A percentile compares a stretch with the other conserved stretches of the same genome.
Conservation (phyloP, 495 filamentous ascomycete genomes). For the Aspergillus egyptiacus region DNA sequence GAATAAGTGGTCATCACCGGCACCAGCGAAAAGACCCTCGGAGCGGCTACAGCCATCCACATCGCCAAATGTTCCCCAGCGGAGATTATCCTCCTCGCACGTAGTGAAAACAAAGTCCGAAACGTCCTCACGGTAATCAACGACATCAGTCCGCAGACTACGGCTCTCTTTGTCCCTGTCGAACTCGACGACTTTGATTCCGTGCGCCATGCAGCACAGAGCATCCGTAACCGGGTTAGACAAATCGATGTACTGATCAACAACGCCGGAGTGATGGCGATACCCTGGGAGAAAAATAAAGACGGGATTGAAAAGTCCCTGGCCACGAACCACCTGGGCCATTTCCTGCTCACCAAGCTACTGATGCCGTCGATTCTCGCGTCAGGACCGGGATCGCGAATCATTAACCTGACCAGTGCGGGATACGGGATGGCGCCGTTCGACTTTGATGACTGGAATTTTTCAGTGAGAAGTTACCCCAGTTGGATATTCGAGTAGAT, state of each 20-base stretch:
- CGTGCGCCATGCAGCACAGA: not conserved
- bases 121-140: not conserved
- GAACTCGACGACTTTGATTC: not conserved
- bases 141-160: not conserved
- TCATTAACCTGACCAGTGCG: not conserved
- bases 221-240: not conserved
- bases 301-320: not conserved
- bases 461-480: no score
- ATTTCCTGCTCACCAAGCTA: not conserved
- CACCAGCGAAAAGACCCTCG: no score
- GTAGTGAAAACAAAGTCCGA: not conserved
- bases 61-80: no score
- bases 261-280: not conserved
- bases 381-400: not conserved
- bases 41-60: no score
- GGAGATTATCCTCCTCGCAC: no score
- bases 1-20: no score
- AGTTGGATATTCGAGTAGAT: no score
- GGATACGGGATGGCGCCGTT: not conserved
- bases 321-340: not conserved
- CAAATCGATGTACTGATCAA: not conserved
- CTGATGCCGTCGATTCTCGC: not conserved
- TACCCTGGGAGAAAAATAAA: not conserved
- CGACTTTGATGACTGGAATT: not conserved
- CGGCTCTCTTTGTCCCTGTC: not conserved